Base-by-base conservation (phyloP, 1,284 basidiomycete species). In the Amylostereum areolatum region DNA sequence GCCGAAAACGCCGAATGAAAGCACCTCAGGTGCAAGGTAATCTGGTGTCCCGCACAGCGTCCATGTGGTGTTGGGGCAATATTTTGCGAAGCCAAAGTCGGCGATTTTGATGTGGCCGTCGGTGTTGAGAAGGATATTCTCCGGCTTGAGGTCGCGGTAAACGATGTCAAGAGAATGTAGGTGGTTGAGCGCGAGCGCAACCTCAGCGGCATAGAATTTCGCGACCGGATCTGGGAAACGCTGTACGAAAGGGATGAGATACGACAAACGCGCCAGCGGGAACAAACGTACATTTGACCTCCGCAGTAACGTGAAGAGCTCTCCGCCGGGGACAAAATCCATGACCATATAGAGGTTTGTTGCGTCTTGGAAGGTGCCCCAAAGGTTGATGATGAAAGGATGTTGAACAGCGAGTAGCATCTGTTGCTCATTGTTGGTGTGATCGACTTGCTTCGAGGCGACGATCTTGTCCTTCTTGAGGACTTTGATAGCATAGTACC, bases 261-360 rank as follows among this genome's bases (percentile, higher is more conserved):
- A 27, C 6, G 29, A 9, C 12, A 48, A 37, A 40, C 52, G 4
- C 43, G 44, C 29, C 6, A 18, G 24, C 45, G 12, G 33, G 12
- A 45, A 11, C n/a, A 25, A 35, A 72, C 81, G 57, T 46, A 93
- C 93, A 66, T 90, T 91, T 45, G 90, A 93, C 70, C 92, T 80
- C 52, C 94, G 79, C 52, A 97, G 68, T 41, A 97, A 79, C 43
- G 89, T 91, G 65, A 99, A 99, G 5, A 99, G 75, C 68, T 99
- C 96, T 18, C 96, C 96, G 24, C 96, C 96, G 0, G 94, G 92
- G 3, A 99, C 96, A 65, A 97, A 99, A 70, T 99, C 97, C 96
- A 99, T 98, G 51, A 99, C 95, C 94, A 99, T 97, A 75, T 97
- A 99, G 10, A 99, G 73, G 64, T 97, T 98, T 42, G 89, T 78